phyloP scores from a whole-genome alignment of 306 rosid genomes.

The Quercus agrifolia region DNA sequence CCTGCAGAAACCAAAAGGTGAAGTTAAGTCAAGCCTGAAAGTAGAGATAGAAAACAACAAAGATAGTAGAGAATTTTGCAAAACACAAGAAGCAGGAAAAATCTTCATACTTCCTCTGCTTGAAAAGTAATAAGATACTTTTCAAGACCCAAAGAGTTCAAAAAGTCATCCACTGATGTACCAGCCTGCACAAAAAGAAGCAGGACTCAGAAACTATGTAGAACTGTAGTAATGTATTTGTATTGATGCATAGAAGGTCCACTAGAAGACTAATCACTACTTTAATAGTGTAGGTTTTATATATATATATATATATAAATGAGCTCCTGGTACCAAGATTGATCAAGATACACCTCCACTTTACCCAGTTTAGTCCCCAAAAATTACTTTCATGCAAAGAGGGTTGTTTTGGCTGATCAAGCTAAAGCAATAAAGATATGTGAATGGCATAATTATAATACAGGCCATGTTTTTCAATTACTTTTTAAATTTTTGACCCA shows the following conservation, averaged over 20 bases:
- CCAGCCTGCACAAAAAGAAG: slow-evolving; percentile 59
- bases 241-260: background rate
- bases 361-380: background rate
- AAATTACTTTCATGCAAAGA: background rate
- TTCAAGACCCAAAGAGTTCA: slow-evolving; percentile 86
- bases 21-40: background rate
- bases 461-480: background rate
- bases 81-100: background rate
- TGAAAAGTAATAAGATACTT: slow-evolving; percentile 91
- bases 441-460: background rate
- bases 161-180: slow-evolving; percentile 72
- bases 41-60: slow-evolving; percentile 10
- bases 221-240: background rate
- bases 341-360: background rate
- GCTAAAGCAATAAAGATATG: background rate
- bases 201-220: background rate
- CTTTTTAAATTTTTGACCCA: background rate
- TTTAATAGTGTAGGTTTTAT: background rate
- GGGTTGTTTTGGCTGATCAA: background rate
- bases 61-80: slow-evolving; percentile 5
- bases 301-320: background rate
- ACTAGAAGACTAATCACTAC: background rate
- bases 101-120: slow-evolving; percentile 88
- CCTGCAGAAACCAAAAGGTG: slow-evolving; percentile 45
- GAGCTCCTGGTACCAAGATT: background rate